A percentile compares a stretch with the other conserved stretches of the same genome.
phyloP scores from a whole-genome alignment of 2,329 filamentous ascomycete genomes.

The Diaporthe sp. region DNA sequence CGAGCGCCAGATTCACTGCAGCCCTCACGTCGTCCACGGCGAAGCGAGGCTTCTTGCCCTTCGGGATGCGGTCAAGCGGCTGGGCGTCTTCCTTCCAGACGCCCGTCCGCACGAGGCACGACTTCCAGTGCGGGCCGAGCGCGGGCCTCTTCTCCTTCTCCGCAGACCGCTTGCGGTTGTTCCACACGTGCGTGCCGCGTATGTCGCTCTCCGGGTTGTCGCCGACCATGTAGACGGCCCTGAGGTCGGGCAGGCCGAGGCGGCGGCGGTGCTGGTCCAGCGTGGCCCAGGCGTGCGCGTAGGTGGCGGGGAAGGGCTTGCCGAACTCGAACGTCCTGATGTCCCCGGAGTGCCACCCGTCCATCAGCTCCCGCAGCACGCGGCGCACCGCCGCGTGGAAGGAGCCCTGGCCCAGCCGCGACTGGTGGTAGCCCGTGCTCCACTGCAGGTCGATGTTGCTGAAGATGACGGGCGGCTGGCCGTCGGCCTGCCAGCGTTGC shows the following conservation, averaged over 20 bases:
- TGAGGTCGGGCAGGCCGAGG: constrained; percentile 54
- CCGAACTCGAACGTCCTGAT: constrained; percentile 63
- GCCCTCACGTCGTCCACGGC: constrained; percentile 80
- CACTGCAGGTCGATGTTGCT: constrained; percentile 92
- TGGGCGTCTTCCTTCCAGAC: constrained; percentile 68
- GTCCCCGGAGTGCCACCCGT: constrained; percentile 67
- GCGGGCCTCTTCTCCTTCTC: constrained; percentile 51
- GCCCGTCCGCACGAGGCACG: constrained; percentile 83
- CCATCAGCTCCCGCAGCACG: constrained; percentile 55
- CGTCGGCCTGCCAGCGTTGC: constrained; percentile 83
- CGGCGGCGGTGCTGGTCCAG: constrained; percentile 65
- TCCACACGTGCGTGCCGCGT: constrained; percentile 83
- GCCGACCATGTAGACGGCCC: constrained; percentile 92
- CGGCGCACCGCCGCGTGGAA: constrained; percentile 83
- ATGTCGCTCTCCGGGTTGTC: constrained; percentile 94
- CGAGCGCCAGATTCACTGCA: constrained; percentile 82
- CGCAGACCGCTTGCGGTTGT: constrained; percentile 58
- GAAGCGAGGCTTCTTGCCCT: not conserved
- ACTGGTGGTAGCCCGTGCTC: constrained; percentile 86
- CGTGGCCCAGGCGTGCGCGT: constrained; percentile 84
- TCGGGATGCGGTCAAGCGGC: not conserved
- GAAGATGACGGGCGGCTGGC: constrained; percentile 86
- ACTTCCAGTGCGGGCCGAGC: constrained; percentile 72
- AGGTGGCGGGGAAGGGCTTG: constrained; percentile 84
- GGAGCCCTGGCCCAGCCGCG: constrained; percentile 90